Base-by-base conservation (phyloP, 2,329 filamentous ascomycete species). In the Huntiella abstrusa region DNA sequence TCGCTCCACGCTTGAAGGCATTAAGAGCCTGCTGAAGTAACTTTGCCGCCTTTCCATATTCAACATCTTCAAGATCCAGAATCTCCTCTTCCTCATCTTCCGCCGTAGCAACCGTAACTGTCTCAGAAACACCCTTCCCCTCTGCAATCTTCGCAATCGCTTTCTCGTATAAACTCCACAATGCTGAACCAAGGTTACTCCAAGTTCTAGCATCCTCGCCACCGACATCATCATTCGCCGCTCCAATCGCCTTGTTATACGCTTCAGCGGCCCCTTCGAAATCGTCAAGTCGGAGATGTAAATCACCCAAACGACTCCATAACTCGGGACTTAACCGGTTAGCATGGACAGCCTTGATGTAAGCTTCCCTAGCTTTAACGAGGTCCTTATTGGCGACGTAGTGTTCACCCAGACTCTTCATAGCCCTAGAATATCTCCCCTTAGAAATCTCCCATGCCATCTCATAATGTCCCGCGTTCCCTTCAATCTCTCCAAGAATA, bases 231-330 rank as follows among this genome's bases (percentile, higher is more conserved):
- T 69, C 68, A 32, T 64, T 68, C 0, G 69, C 64, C 5, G 65
- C 62, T 53, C 83, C 77, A 8, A 98, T 87, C 6, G 81, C 80
- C 16, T 86, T 73, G 6, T 78, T 77, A 60, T 92, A 98, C 0
- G 86, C 80, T 53, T 88, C 78, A 1, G 83, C 78, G 0, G 91
- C 88, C 15, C 81, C 80, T 15, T 78, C 68, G 64, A 83, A 96
- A 35, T 78, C 69, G 7, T 75, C 75, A 0, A 92, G 68, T 43
- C 88, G 78, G 15, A 98, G 70, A 53, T 80, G 75, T 45, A 92
- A 84, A 57, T 93, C 94, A 5, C 91, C 91, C 4, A 96, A 68
- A 0, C 87, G 78, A 56, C 85, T 86, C 91, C 91, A 98, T 48
- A 85, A 76, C 45, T 83, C 73, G 2, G 83, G 74, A 57, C 86